Conservation (phyloP, 257 asterid genomes). For the Anisodus acutangulus region DNA sequence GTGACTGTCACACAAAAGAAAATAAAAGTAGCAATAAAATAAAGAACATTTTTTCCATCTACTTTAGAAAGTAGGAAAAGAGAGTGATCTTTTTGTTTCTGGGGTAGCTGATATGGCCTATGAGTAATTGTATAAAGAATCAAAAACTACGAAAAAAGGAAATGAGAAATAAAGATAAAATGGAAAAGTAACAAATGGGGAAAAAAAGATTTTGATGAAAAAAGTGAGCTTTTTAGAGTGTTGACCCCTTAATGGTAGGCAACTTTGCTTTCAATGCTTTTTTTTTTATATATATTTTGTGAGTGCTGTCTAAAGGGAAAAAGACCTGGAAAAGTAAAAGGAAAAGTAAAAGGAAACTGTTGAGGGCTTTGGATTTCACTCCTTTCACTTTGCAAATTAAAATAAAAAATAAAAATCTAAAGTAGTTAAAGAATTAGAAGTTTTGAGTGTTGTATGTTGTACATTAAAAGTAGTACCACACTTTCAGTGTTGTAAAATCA, state of each 20-base stretch:
- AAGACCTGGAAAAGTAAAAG: conserved; percentile 30
- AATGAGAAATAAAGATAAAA: not conserved
- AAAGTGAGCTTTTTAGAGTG: conserved; percentile 42
- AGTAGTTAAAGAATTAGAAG: not conserved
- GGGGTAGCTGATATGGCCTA: conserved; percentile 16
- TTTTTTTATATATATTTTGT: conserved; percentile 34
- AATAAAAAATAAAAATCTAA: not conserved
- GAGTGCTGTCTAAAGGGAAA: conserved; percentile 50
- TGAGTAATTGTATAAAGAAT: not conserved
- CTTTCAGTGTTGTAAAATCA: not conserved
- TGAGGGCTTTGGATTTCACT: conserved; percentile 40
- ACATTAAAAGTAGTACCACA: not conserved
- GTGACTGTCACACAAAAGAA: not conserved
- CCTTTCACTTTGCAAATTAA: conserved; percentile 26
- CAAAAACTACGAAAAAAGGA: not conserved
- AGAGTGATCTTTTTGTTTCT: conserved; percentile 28
- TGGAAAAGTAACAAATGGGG: conserved; percentile 29
- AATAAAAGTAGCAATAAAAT: conserved; percentile 2
- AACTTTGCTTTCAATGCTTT: conserved; percentile 41
- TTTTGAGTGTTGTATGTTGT: not conserved
- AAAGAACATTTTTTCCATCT: not conserved
- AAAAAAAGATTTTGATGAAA: conserved; percentile 37
- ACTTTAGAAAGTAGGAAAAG: conserved; percentile 35
- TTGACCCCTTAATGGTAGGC: conserved; percentile 61
- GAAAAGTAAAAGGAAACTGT: conserved; percentile 54